A percentile compares a stretch with the other conserved stretches of the same genome.
Conservation (phyloP, 768 basidiomycete species). For the Trametes villosa region DNA sequence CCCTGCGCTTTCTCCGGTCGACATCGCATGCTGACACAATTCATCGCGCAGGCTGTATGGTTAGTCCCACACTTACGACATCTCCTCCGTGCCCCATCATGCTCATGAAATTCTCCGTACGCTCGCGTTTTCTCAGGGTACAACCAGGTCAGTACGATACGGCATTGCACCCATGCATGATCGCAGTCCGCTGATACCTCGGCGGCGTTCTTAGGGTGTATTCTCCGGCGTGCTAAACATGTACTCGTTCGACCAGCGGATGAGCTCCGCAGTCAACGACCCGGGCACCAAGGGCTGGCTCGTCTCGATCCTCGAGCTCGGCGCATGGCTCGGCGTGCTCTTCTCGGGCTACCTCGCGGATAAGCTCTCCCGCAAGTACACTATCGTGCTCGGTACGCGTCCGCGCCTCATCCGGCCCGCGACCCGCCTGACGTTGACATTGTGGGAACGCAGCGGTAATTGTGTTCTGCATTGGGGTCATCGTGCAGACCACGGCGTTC, state of each 20-base stretch:
- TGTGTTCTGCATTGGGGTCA: constrained; percentile 58
- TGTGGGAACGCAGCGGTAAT: constrained; percentile 27
- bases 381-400: constrained; percentile 58
- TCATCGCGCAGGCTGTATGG: constrained; percentile 58
- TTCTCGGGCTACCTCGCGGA: constrained; percentile 75
- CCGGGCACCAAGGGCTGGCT: constrained; percentile 68
- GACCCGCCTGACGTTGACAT: background rate
- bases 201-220: constrained; percentile 55
- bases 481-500: constrained; percentile 68
- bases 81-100: background rate
- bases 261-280: constrained; percentile 58
- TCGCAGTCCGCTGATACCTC: constrained; percentile 13
- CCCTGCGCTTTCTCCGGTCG: background rate
- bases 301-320: constrained; percentile 73
- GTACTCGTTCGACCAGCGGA: constrained; percentile 54
- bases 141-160: constrained; percentile 53
- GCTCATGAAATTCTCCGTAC: background rate
- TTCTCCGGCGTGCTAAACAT: constrained; percentile 76
- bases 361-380: constrained; percentile 73
- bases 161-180: background rate
- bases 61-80: constrained; percentile 34
- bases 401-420: background rate
- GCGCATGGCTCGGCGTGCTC: constrained; percentile 78
- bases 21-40: constrained; percentile 9
- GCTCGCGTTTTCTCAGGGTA: constrained; percentile 48